Conservation (phyloP, 495 filamentous ascomycete species). For the Aspergillus funiculosus region DNA sequence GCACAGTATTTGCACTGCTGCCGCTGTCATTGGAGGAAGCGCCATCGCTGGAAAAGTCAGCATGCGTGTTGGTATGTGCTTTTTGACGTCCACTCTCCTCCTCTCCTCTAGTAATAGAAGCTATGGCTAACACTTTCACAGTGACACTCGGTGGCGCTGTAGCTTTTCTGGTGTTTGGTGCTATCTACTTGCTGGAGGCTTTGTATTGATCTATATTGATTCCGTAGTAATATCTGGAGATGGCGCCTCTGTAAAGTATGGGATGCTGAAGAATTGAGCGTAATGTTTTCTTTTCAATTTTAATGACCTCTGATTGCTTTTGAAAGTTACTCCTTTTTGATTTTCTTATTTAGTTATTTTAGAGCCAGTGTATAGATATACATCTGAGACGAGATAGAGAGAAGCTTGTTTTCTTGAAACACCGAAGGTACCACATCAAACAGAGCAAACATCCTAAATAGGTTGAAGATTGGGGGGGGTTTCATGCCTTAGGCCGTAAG, state of each 20-base stretch:
- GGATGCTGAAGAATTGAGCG: background rate
- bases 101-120: background rate
- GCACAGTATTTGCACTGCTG: conserved; percentile 82
- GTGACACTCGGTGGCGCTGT: conserved; percentile 92
- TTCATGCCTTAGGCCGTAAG: too few species aligned
- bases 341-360: background rate
- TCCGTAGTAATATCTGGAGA: background rate
- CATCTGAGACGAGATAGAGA: too few species aligned
- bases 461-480: too few species aligned
- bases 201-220: conserved; percentile 36
- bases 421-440: too few species aligned
- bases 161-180: conserved; percentile 83
- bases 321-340: too few species aligned
- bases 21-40: conserved; percentile 87
- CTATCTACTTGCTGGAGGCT: conserved; percentile 85
- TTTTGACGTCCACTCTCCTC: background rate
- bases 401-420: too few species aligned
- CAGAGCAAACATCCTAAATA: too few species aligned
- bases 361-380: too few species aligned
- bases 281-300: background rate
- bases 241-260: conserved; percentile 13
- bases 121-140: conserved; percentile 35
- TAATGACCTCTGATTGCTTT: too few species aligned
- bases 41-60: conserved; percentile 92
- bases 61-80: conserved; percentile 86